phyloP scores from a whole-genome alignment of 345 rosid species.

The Corchorus capsularis region DNA sequence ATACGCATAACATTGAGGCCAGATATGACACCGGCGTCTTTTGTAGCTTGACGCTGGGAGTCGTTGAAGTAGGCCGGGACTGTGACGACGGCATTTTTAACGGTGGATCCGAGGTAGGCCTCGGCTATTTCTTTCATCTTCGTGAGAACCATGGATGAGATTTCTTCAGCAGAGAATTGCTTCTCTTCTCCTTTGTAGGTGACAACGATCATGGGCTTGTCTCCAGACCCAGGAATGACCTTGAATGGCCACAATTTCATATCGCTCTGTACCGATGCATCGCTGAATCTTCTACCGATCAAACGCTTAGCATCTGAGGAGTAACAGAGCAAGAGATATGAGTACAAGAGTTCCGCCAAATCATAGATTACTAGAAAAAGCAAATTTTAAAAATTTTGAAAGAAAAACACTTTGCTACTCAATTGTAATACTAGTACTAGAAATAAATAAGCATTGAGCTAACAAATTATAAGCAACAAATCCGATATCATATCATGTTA shows the following conservation, averaged over 20 bases:
- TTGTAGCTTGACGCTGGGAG: conserved; percentile 15
- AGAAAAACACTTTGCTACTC: background rate
- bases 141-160: conserved; percentile 15
- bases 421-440: background rate
- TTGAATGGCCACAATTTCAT: conserved; percentile 34
- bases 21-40: conserved; percentile 13
- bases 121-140: conserved; percentile 19
- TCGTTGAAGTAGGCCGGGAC: conserved; percentile 20
- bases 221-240: background rate
- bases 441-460: background rate
- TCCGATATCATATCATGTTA: too few relatives aligned
- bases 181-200: conserved; percentile 16
- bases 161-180: conserved; percentile 15
- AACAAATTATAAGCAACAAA: background rate
- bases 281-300: conserved; percentile 41
- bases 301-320: conserved; percentile 34
- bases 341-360: background rate
- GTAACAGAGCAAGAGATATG: background rate
- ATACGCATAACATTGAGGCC: conserved; percentile 19
- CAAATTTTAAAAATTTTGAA: background rate
- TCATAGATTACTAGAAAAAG: background rate
- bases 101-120: conserved; percentile 8
- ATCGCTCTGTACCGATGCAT: conserved; percentile 38
- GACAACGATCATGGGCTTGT: conserved; percentile 21
- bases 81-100: conserved; percentile 6